These are phyloP conservation scores for Oxytropis ochrocephala DNA, from an alignment of 306 rosid species.

Conservation along the genomic window DNA sequence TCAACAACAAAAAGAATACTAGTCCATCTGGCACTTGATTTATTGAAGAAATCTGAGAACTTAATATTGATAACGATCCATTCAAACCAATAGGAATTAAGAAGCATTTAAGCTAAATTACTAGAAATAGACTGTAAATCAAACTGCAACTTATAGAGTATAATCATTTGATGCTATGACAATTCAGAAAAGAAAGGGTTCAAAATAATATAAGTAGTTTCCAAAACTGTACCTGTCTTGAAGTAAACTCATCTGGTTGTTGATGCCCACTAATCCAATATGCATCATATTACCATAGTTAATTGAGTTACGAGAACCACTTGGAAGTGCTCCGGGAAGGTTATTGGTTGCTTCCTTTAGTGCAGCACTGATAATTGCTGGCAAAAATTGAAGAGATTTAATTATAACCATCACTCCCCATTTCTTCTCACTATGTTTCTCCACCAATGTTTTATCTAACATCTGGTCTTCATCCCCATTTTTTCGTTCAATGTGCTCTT, in stretches of 20 bases:
- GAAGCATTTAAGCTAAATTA: not conserved
- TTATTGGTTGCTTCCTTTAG: constrained; percentile 65
- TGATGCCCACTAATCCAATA: constrained; percentile 84
- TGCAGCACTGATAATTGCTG: constrained; percentile 70
- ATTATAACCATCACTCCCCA: constrained; percentile 95
- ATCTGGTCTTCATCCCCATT: constrained; percentile 43
- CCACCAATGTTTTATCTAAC: constrained; percentile 29
- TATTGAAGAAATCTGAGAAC: not conserved
- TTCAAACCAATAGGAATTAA: not conserved
- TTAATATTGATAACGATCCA: not conserved
- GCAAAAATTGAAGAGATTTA: constrained; percentile 85
- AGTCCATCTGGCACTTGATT: constrained; percentile 6
- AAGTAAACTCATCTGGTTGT: constrained; percentile 95
- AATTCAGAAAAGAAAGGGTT: not conserved
- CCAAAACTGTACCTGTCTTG: constrained; percentile 73
- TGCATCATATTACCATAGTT: constrained; percentile 89
- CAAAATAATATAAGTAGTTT: constrained; percentile 6
- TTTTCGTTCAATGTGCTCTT: constrained; percentile 64
- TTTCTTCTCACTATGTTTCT: constrained; percentile 66
- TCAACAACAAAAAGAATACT: constrained; percentile 1
- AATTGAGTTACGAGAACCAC: constrained; percentile 39
- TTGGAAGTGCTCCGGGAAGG: constrained; percentile 39
- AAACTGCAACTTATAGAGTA: not conserved
- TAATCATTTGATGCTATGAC: not conserved
- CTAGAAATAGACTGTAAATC: constrained; percentile 4